These are phyloP conservation scores for Cicer yamashitae DNA, from an alignment of 306 rosid genomes.

Conservation along the genomic window DNA sequence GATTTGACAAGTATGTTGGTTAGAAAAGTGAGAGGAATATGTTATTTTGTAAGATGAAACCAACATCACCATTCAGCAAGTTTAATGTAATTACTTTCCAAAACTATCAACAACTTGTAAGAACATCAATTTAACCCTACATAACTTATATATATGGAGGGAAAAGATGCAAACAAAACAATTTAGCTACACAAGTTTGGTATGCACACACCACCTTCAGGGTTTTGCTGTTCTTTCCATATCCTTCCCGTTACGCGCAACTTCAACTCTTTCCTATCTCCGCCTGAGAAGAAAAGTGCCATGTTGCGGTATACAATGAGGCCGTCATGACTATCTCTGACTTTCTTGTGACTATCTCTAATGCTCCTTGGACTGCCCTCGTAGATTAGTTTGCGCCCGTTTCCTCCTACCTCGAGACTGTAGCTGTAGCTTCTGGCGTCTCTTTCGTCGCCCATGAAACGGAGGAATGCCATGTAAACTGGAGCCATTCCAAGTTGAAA, in stretches of 20 bases:
- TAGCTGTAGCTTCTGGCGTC: constrained; percentile 75
- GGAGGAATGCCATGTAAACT: constrained; percentile 82
- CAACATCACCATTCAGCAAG: constrained; percentile 39
- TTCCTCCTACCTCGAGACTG: constrained; percentile 82
- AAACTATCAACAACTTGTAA: constrained; percentile 50
- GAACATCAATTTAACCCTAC: constrained; percentile 39
- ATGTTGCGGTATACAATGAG: constrained; percentile 73
- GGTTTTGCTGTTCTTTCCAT: constrained; percentile 81
- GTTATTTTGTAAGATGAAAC: constrained; percentile 43
- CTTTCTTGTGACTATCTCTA: constrained; percentile 81
- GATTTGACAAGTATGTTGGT: constrained; percentile 39
- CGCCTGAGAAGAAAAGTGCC: constrained; percentile 81
- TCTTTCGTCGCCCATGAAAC: constrained; percentile 81
- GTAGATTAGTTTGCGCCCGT: constrained; percentile 67
- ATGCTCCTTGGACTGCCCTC: constrained; percentile 79
- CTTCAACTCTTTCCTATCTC: constrained; percentile 80
- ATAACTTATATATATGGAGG: constrained; percentile 8
- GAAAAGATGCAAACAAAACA: constrained; percentile 28
- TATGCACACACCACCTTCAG: constrained; percentile 69
- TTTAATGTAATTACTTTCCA: constrained; percentile 35
- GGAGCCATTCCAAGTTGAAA: constrained; percentile 87
- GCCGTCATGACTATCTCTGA: constrained; percentile 83
- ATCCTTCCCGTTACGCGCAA: constrained; percentile 76
- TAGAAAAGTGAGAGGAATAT: constrained; percentile 28
- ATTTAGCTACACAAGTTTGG: constrained; percentile 64